phyloP scores from a whole-genome alignment of 2,329 filamentous ascomycete genomes.

The Aspergillus calidoustus region DNA sequence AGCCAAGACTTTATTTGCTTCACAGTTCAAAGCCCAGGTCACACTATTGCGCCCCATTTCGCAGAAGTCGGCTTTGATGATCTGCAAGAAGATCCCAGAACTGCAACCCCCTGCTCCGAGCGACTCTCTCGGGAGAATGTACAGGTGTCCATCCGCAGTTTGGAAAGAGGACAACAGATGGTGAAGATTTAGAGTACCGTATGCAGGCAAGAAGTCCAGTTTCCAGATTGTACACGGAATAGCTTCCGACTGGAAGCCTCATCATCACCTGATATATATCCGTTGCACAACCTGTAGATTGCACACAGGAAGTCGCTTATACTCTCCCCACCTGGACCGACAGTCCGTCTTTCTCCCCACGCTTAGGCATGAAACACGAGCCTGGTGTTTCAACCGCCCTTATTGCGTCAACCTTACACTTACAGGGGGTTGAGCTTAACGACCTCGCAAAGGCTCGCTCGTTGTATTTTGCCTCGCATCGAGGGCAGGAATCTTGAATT shows the following conservation, averaged over 20 bases:
- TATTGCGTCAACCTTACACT: background rate
- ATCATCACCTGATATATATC: conserved; percentile 8
- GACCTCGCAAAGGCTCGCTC: background rate
- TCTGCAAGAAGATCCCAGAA: conserved; percentile 8
- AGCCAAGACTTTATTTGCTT: conserved; percentile 5
- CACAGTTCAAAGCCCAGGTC: conserved; percentile 8
- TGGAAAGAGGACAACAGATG: background rate
- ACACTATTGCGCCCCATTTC: conserved; percentile 14
- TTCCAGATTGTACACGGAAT: conserved; percentile 10
- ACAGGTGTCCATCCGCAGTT: background rate
- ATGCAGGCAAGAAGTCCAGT: background rate
- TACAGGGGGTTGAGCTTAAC: background rate
- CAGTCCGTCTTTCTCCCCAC: conserved; percentile 6
- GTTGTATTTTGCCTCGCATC: background rate
- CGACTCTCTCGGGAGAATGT: background rate
- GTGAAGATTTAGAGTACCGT: background rate
- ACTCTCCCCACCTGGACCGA: background rate
- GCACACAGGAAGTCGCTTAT: background rate
- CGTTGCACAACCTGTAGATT: conserved; percentile 3
- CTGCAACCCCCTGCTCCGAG: conserved; percentile 2
- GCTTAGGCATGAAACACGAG: conserved; percentile 5
- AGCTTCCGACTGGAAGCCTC: conserved; percentile 16
- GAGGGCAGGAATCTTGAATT: background rate
- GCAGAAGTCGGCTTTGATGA: conserved; percentile 6
- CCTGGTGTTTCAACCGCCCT: background rate